Evolutionary conservation across 495 filamentous ascomycete species (phyloP).

Genomic region (Talaromyces borbonicus): DNA sequence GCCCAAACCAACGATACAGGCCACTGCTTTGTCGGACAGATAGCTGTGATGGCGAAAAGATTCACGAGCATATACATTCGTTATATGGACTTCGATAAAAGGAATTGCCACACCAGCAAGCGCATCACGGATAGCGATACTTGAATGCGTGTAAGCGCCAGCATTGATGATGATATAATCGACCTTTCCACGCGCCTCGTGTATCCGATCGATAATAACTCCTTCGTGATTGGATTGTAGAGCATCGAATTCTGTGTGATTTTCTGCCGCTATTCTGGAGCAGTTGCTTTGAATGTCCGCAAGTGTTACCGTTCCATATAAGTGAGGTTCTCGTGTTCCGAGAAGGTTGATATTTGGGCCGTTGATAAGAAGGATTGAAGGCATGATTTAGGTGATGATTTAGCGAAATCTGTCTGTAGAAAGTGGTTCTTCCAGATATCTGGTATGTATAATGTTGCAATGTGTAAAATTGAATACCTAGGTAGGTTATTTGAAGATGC

Average conservation of each 20-base stretch:
- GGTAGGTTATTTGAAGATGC: background rate
- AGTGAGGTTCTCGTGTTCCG: conserved; percentile 58
- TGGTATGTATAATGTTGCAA: background rate
- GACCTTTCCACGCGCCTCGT: conserved; percentile 37
- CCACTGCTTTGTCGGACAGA: conserved; percentile 60
- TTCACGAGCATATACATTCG: conserved; percentile 58
- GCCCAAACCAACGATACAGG: conserved; percentile 58
- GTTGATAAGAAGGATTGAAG: conserved; percentile 62
- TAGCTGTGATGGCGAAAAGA: conserved; percentile 53
- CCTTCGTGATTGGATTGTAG: conserved; percentile 63
- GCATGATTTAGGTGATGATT: background rate
- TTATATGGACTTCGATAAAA: conserved; percentile 63
- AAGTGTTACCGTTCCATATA: conserved; percentile 59
- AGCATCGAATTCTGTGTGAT: conserved; percentile 32
- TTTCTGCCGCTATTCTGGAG: conserved; percentile 28
- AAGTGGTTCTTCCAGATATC: too few relatives aligned
- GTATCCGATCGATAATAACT: conserved; percentile 51
- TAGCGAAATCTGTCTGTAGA: background rate
- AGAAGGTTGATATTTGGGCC: conserved; percentile 76
- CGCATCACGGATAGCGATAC: conserved; percentile 58
- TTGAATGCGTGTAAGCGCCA: conserved; percentile 58
- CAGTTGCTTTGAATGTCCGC: conserved; percentile 41
- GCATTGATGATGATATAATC: conserved; percentile 63
- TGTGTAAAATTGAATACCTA: background rate
- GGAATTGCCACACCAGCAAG: conserved; percentile 52